Conservation (phyloP, 345 rosid genomes). For the Limnanthes douglasii region DNA sequence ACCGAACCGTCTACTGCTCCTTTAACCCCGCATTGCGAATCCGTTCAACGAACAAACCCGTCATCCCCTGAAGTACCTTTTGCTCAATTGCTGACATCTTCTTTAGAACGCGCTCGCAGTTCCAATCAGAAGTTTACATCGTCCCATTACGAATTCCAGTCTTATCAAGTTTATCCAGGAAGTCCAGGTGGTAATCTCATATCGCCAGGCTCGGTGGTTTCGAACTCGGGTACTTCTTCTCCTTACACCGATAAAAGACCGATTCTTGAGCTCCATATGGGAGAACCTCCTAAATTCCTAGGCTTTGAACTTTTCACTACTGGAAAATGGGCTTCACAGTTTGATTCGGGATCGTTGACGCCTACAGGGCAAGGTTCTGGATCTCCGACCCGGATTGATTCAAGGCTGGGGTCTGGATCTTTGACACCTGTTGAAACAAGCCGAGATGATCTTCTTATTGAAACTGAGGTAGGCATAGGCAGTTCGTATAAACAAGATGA, state of each 20-base stretch:
- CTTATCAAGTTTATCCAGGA: conserved; percentile 49
- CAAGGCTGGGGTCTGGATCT: conserved; percentile 58
- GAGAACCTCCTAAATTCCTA: conserved; percentile 50
- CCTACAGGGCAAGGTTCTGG: conserved; percentile 85
- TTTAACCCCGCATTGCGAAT: conserved; percentile 62
- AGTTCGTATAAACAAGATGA: conserved; percentile 27
- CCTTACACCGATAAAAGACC: conserved; percentile 67
- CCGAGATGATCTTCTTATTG: conserved; percentile 23
- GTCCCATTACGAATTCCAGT: conserved; percentile 56
- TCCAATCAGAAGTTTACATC: conserved; percentile 41
- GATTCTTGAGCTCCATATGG: conserved; percentile 37
- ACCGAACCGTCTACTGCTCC: conserved; percentile 99
- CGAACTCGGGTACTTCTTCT: conserved; percentile 77
- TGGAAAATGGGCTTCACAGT: conserved; percentile 77
- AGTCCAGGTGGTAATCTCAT: conserved; percentile 73
- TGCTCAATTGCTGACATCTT: conserved; percentile 78
- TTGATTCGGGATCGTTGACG: conserved; percentile 75
- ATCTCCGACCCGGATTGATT: conserved; percentile 39
- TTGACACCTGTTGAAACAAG: conserved; percentile 52
- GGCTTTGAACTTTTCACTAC: conserved; percentile 55
- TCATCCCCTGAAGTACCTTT: conserved; percentile 97
- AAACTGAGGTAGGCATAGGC: conserved; percentile 31
- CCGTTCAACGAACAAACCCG: conserved; percentile 55
- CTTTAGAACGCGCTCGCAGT: conserved; percentile 73
- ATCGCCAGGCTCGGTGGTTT: conserved; percentile 71